Percentiles rank a stretch among this genome's conserved stretches.
Conservation (phyloP, 192 early-diverging fungal genomes). For the Globomyces pollinis-pini region DNA sequence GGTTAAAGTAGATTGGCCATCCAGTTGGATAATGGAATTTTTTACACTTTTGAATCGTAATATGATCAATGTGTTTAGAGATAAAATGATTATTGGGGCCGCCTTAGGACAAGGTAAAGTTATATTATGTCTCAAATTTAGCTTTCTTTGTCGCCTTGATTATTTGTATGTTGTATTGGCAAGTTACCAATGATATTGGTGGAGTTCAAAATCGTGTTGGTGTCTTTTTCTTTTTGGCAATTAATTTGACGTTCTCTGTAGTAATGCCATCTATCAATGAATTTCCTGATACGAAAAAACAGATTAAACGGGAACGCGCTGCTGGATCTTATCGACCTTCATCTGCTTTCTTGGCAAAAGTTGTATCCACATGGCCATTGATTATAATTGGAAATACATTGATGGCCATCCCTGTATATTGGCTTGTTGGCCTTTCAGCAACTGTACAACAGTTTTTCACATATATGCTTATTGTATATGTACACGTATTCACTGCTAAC, state of each 20-base stretch:
- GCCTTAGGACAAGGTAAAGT: constrained; percentile 16
- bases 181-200: constrained; percentile 33
- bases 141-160: constrained; percentile 48
- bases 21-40: constrained; percentile 42
- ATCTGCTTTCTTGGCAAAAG: constrained; percentile 56
- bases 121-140: constrained; percentile 25
- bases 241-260: constrained; percentile 47
- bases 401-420: constrained; percentile 26
- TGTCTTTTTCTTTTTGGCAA: constrained; percentile 52
- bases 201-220: constrained; percentile 57
- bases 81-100: background rate
- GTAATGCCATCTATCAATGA: constrained; percentile 45
- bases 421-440: constrained; percentile 16
- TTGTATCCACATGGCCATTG: constrained; percentile 42
- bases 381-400: constrained; percentile 14
- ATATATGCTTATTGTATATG: constrained; percentile 16
- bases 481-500: constrained; percentile 21
- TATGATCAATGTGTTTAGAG: constrained; percentile 25
- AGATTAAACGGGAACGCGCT: constrained; percentile 59
- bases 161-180: constrained; percentile 38
- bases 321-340: constrained; percentile 55
- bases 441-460: constrained; percentile 14
- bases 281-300: constrained; percentile 18
- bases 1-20: constrained; percentile 7
- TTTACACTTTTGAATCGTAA: constrained; percentile 38